Evolutionary conservation across 2,329 filamentous ascomycete genomes (phyloP), one percentile per base, ranked within the genome.

Genomic region (Lecanosticta acicola): DNA sequence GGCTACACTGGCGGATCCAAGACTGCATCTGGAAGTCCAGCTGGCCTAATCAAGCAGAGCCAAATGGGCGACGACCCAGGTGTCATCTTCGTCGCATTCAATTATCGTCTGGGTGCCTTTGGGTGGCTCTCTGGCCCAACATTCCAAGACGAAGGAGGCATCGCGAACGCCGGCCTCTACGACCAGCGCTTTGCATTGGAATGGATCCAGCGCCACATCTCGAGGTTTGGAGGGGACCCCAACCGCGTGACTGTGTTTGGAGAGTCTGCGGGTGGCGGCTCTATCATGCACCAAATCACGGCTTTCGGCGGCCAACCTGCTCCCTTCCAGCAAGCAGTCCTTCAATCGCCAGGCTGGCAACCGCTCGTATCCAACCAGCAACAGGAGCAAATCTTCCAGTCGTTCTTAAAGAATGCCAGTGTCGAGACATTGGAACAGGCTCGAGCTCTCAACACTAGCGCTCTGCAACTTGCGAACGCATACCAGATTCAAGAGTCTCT

Each of bases 171-270:
- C 5, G 76, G 69, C 2, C 62, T 79, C 0, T 65, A 71, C 43
- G 77, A 80, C 48, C 78, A 81, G 56, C 68, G 74, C 10, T 65
- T 78, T 14, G 76, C 76, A 18, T 63, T 83, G 5, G 66, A 79
- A 53, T 83, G 79, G 79, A 69, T 81, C 0, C 64, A 66, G 3
- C 13, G 26, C 3, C 41, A 61, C 63, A 72, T 53, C 60, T 70
- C 9, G 10, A 54, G 56, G 35, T 81, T 81, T 52, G 77, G 78
- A 8, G 78, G 78, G 11, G 72, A 80, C 55, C 57, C 58, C 4
- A 53, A 56, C n/a, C 54, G 45, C 2, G 52, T 58, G 2, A 63
- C 59, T 4, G 65, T 78, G 10, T 66, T 76, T n/a, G 75, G 75
- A 4, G 61, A 74, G 49, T 74, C 70, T 13, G 75, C 77, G 5